Conservation (phyloP, 2,329 filamentous ascomycete species). For the Fusarium buxicola region DNA sequence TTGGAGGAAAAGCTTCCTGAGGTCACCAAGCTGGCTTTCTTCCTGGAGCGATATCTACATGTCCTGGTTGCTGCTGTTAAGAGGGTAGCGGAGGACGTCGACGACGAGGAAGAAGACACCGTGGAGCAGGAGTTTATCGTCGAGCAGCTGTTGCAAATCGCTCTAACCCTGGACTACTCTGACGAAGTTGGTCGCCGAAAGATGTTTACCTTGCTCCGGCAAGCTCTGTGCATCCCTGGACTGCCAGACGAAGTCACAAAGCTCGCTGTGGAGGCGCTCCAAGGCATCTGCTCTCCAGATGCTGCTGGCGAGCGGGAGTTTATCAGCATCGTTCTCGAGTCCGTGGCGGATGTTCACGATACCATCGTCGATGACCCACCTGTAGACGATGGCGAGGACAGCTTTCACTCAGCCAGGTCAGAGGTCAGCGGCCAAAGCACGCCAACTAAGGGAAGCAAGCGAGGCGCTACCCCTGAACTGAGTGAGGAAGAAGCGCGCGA, state of each 20-base stretch:
- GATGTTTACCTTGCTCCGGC: constrained; percentile 92
- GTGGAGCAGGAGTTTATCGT: constrained; percentile 95
- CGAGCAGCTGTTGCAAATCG: constrained; percentile 93
- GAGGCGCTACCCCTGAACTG: constrained; percentile 56
- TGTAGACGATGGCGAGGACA: constrained; percentile 69
- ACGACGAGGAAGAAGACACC: constrained; percentile 82
- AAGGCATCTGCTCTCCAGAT: constrained; percentile 83
- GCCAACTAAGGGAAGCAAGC: constrained; percentile 60
- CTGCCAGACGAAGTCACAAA: constrained; percentile 94
- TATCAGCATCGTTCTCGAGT: constrained; percentile 87
- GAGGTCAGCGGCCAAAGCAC: constrained; percentile 78
- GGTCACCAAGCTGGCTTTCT: constrained; percentile 89
- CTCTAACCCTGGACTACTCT: constrained; percentile 93
- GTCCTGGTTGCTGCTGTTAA: constrained; percentile 74
- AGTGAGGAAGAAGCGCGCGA: constrained; percentile 74
- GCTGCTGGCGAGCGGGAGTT: constrained; percentile 83
- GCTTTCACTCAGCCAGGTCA: constrained; percentile 93
- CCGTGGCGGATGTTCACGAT: constrained; percentile 96
- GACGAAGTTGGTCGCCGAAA: constrained; percentile 95
- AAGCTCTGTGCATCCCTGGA: constrained; percentile 85
- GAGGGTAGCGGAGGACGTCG: constrained; percentile 63
- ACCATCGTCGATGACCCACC: constrained; percentile 81
- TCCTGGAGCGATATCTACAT: constrained; percentile 82
- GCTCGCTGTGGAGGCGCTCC: constrained; percentile 83
- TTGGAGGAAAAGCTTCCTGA: constrained; percentile 95